A percentile compares a stretch with the other conserved stretches of the same genome.
These are phyloP conservation scores for Cystobasidiaceae sp. DNA, from an alignment of 1,284 basidiomycete species.

Conservation along the genomic window DNA sequence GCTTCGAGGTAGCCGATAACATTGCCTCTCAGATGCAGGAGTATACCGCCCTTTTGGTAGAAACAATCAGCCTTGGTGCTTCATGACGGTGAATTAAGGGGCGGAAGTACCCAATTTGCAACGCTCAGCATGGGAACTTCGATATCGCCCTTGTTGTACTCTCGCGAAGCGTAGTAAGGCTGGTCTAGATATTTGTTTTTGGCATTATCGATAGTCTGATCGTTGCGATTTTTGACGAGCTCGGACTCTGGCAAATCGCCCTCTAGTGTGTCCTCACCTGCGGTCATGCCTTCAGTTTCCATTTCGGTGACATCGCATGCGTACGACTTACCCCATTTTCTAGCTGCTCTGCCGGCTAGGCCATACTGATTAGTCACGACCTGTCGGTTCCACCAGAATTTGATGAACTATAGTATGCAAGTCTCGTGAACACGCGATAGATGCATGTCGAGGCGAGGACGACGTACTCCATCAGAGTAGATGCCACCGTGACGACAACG, in stretches of 20 bases:
- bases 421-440: not conserved
- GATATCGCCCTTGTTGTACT: slow-evolving; percentile 44
- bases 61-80: not conserved
- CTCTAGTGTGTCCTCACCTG: slow-evolving; percentile 41
- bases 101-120: slow-evolving; percentile 39
- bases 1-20: slow-evolving; percentile 45
- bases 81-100: not conserved
- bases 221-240: slow-evolving; percentile 39
- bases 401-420: not conserved
- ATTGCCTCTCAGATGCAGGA: slow-evolving; percentile 45
- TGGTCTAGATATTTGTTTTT: slow-evolving; percentile 42
- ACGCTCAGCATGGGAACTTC: slow-evolving; percentile 45
- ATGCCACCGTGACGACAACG: slow-evolving; percentile 45
- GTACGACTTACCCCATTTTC: slow-evolving; percentile 32
- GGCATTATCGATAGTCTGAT: slow-evolving; percentile 43
- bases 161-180: slow-evolving; percentile 41
- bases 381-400: slow-evolving; percentile 43
- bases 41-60: slow-evolving; percentile 41
- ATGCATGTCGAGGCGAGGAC: slow-evolving; percentile 17
- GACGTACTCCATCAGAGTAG: slow-evolving; percentile 42
- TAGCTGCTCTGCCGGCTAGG: slow-evolving; percentile 32
- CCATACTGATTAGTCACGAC: slow-evolving; percentile 46
- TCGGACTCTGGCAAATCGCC: slow-evolving; percentile 40
- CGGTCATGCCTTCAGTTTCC: no score
- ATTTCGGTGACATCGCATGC: not conserved